phyloP scores from a whole-genome alignment of 2,329 filamentous ascomycete genomes.

The Aaosphaeria pasadenensis region DNA sequence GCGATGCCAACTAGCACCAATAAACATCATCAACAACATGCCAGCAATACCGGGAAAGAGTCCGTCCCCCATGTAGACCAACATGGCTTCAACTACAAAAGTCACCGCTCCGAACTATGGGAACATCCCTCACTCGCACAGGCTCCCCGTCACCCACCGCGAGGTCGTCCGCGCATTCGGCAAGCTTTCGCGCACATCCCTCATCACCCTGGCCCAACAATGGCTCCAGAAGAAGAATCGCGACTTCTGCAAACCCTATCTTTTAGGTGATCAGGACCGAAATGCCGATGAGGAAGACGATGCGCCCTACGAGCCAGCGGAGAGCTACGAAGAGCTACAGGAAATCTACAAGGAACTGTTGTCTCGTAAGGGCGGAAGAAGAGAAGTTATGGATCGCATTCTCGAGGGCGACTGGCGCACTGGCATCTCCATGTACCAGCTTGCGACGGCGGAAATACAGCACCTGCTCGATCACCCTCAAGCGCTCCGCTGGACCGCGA shows the following conservation, averaged over 20 bases:
- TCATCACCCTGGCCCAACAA: constrained; percentile 69
- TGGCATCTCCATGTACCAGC: constrained; percentile 53
- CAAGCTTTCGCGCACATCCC: constrained; percentile 67
- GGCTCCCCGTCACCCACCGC: constrained; percentile 63
- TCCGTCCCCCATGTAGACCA: constrained; percentile 24
- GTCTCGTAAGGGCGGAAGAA: constrained; percentile 48
- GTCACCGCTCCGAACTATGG: constrained; percentile 69
- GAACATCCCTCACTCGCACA: constrained; percentile 68
- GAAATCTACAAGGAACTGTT: constrained; percentile 44
- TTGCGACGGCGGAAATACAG: constrained; percentile 54
- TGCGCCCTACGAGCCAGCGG: constrained; percentile 67
- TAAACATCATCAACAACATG: not conserved
- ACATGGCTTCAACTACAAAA: constrained; percentile 22
- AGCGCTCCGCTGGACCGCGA: constrained; percentile 52
- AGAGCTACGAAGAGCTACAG: constrained; percentile 64
- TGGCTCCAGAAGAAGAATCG: constrained; percentile 72
- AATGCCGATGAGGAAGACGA: constrained; percentile 55
- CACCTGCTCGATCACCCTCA: constrained; percentile 53
- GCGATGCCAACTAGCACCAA: too few relatives aligned
- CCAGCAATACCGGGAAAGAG: not conserved
- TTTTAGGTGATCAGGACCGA: constrained; percentile 43
- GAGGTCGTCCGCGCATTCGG: constrained; percentile 64
- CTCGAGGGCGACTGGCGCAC: constrained; percentile 57
- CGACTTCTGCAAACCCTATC: constrained; percentile 58
- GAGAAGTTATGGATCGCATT: constrained; percentile 55